A percentile compares a stretch with the other conserved stretches of the same genome.
phyloP scores from a whole-genome alignment of 1,284 basidiomycete genomes.

The Microbotryum scabiosae region DNA sequence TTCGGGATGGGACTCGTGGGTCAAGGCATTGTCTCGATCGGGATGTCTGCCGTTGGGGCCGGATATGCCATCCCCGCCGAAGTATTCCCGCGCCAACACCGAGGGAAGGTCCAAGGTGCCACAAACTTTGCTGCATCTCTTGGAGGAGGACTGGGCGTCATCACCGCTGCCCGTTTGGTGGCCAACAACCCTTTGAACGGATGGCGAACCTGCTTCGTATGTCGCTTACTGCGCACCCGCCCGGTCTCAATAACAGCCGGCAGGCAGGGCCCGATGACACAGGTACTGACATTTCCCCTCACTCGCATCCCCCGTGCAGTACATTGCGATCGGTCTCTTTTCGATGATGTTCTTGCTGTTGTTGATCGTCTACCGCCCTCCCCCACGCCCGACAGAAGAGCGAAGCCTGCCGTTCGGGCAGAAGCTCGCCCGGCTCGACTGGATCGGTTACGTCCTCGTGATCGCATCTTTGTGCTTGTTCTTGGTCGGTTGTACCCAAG shows the following conservation, averaged over 20 bases:
- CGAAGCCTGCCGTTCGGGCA: not conserved
- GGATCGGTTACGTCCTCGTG: constrained; percentile 10
- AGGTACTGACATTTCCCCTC: not conserved
- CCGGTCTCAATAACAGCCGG: too few relatives aligned
- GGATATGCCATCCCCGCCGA: not conserved
- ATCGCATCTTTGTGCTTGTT: constrained; percentile 1
- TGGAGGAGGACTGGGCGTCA: not conserved
- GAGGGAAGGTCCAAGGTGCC: not conserved
- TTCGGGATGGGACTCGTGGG: constrained; percentile 1
- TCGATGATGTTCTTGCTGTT: constrained; percentile 2
- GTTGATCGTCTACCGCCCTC: constrained; percentile 9
- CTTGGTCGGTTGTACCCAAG: constrained; percentile 9
- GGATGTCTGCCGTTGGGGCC: not conserved
- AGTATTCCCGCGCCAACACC: not conserved
- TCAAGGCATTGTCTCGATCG: not conserved
- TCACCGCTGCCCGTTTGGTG: not conserved
- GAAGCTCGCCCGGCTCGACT: constrained; percentile 5
- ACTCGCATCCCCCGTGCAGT: constrained; percentile 1
- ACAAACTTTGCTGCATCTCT: not conserved
- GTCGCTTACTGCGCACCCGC: not conserved
- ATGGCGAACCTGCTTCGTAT: not conserved
- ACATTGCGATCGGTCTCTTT: constrained; percentile 8
- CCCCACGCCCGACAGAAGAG: constrained; percentile 7
- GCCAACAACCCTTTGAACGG: not conserved
- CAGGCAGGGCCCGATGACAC: not conserved